Percentiles rank a stretch among this genome's conserved stretches.
phyloP scores from a whole-genome alignment of 2,329 filamentous ascomycete species.

The Microdochium bolleyi region DNA sequence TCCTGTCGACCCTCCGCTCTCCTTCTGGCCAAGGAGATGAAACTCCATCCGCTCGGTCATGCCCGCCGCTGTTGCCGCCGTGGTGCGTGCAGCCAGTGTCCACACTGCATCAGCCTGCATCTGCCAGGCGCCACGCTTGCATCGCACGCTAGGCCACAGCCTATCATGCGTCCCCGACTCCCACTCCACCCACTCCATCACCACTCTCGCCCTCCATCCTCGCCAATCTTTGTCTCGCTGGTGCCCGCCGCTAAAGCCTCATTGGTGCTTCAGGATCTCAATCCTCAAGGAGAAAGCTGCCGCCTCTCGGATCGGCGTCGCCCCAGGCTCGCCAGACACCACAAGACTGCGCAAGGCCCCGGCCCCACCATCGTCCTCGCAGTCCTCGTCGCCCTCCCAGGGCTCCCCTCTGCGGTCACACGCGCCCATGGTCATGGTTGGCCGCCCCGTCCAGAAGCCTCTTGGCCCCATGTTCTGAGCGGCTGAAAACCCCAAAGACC shows the following conservation, averaged over 20 bases:
- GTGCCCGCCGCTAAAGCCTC: background rate
- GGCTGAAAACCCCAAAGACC: background rate
- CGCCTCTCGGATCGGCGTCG: conserved; percentile 38
- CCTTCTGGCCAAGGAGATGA: background rate
- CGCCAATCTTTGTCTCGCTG: background rate
- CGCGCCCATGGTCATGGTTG: background rate
- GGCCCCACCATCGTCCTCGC: background rate
- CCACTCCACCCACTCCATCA: background rate
- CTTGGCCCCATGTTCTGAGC: background rate
- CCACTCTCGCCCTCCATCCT: background rate
- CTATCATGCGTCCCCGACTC: background rate
- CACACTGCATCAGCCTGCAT: background rate
- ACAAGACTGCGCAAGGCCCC: background rate
- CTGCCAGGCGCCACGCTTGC: background rate
- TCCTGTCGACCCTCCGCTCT: background rate
- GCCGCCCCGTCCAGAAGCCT: background rate
- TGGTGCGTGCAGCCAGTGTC: background rate
- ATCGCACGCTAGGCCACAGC: background rate
- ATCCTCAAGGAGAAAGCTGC: conserved; percentile 44
- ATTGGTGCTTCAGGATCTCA: conserved; percentile 28
- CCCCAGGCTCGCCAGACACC: conserved; percentile 4
- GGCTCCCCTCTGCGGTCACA: background rate
- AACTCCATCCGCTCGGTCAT: background rate
- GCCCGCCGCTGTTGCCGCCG: background rate
- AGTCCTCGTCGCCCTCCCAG: background rate